phyloP scores from a whole-genome alignment of 2,329 filamentous ascomycete species.

The Apiospora pterosperma region DNA sequence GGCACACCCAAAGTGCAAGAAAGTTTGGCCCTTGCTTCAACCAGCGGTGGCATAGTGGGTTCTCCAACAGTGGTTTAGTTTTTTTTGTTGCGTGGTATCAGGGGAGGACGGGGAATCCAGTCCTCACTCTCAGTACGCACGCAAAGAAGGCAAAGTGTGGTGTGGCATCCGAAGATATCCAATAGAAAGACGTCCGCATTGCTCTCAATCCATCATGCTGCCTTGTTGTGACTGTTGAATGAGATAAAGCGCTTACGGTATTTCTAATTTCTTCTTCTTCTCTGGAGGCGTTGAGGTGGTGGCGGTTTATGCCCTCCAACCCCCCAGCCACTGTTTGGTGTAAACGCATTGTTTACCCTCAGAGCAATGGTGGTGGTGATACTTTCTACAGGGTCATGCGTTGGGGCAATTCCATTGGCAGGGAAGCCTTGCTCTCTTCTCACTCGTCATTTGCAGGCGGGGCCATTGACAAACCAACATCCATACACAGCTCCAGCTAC shows the following conservation, averaged over 20 bases:
- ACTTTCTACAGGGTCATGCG: background rate
- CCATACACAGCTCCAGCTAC: background rate
- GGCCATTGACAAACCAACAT: background rate
- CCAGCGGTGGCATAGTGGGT: background rate
- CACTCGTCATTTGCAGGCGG: background rate
- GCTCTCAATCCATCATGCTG: background rate
- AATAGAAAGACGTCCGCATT: conserved; percentile 3
- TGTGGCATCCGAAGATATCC: conserved; percentile 2
- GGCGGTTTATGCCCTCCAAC: too few relatives aligned
- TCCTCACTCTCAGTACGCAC: background rate
- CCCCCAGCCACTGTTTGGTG: background rate
- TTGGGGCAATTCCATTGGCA: background rate
- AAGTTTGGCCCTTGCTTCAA: background rate
- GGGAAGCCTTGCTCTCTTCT: background rate
- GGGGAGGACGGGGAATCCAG: background rate
- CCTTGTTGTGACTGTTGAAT: background rate
- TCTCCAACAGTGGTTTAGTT: background rate
- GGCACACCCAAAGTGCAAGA: background rate
- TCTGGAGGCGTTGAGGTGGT: too few relatives aligned
- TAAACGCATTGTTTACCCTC: background rate
- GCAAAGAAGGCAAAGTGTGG: background rate
- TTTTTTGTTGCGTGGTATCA: background rate
- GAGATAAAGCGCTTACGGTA: background rate
- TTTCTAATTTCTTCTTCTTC: background rate
- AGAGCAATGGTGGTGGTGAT: background rate